Base-by-base conservation (phyloP, 768 basidiomycete genomes). In the Wakefieldia striispora region DNA sequence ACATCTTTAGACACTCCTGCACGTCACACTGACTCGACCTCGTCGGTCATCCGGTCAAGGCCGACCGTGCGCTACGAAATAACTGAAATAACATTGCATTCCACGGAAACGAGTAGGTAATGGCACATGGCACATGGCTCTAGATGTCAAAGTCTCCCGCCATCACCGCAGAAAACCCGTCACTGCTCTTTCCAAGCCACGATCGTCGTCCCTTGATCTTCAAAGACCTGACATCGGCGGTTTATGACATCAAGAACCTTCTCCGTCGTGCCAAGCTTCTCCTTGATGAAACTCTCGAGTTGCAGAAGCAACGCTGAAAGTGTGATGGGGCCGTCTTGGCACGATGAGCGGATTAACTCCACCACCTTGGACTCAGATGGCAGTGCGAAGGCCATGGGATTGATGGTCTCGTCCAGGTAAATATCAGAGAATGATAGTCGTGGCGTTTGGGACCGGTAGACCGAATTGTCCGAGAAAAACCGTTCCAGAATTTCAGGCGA, bases 361-460 rank as follows among this genome's bases (percentile, higher is more conserved):
- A 79, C 73, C 54, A 99, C 84, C 56, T 85, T 82, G 37, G 73
- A 69, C 65, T 98, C 94, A 13, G 83, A 81, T 1, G 94, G 95
- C 40, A 99, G 73, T 46, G 81, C 79, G 59, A 76, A 76, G 31
- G 57, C 54, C 70, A 73, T 73, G 33, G 58, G 55, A 17, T 54
- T 41, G 55, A 70, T 49, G 42, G 64, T 62, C 24, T 50, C 65
- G 38, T 65, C 49, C 26, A 48, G 49, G 40, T 62, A 48, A 36
- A 63, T 59, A 51, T 74, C 65, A 21, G 78, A 68, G 26, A 80
- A 58, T 21, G 70, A 69, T 23, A 84, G 62, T 33, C 58, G 57
- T 13, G 83, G 82, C 47, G 71, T 73, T 29, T 69, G 64, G 45
- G 71, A 58, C 38, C 76, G 62, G 67, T 74, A 81, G 6, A 70